Evolutionary conservation across 1,284 basidiomycete species (phyloP), one percentile per base, ranked within the genome.

Genomic region (Trichosporon asahii): DNA sequence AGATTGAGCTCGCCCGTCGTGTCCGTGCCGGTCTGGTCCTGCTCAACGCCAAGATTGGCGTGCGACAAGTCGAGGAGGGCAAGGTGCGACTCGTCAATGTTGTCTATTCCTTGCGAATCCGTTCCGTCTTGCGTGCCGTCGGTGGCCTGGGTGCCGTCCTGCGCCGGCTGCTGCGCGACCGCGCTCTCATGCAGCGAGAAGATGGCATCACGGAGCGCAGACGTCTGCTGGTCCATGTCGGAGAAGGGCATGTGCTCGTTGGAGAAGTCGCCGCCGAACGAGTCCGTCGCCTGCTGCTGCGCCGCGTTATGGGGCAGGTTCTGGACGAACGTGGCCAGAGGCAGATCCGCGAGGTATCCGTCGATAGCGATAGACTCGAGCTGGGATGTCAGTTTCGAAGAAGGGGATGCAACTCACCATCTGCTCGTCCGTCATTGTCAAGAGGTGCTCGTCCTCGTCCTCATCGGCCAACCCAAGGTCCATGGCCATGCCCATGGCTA

Each of bases 211-310:
- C 81, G 78, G 3, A 83, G 74, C 2, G 81, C 81, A 5, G 81
- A 83, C 29, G 81, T 81, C 72, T 83, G 81, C 70, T 80, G 80
- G 66, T 83, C 81, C 77, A 82, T 83, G 66, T 82, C 81, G 25
- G 75, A 70, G 57, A 60, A 60, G 15, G 57, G 57, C 57, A 60
- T 60, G 57, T 60, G 57, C 2, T 60, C 57, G 29, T 60, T 60
- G 3, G 76, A 74, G 75, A 79, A 80, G 18, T 73, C 66, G 64
- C 74, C 73, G 46, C 77, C 76, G 27, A 72, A 73, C 3, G 72
- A 69, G 8, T 75, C 72, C 55, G 76, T 66, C 14, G 70, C 61
- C 14, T 66, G 68, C 12, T 70, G 67, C 23, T 73, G 73, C 3
- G 73, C 65, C 29, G 76, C 70, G 35, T 74, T 77, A 68, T 77